phyloP scores from a whole-genome alignment of 2,329 filamentous ascomycete species.

The Penicillium capsulatum region DNA sequence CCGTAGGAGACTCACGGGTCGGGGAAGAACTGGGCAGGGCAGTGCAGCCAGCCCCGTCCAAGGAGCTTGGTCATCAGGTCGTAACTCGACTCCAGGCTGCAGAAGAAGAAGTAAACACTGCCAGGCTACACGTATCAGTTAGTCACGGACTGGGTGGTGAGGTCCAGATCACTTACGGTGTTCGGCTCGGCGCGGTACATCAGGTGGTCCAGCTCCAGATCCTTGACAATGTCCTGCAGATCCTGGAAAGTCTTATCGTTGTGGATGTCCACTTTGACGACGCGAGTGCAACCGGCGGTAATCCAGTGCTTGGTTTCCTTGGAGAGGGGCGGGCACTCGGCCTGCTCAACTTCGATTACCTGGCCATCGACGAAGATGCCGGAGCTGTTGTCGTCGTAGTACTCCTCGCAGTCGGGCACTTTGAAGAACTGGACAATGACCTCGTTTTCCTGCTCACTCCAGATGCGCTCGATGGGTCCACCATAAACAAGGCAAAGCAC shows the following conservation, averaged over 20 bases:
- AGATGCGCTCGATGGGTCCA: slow-evolving; percentile 36
- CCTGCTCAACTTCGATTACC: slow-evolving; percentile 29
- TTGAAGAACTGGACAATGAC: slow-evolving; percentile 38
- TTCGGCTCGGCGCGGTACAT: not conserved
- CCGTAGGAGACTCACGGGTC: slow-evolving; percentile 17
- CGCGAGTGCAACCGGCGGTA: not conserved
- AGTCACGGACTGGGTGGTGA: no score
- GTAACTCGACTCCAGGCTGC: slow-evolving; percentile 6
- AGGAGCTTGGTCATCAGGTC: slow-evolving; percentile 4
- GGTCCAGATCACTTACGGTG: slow-evolving; percentile 2
- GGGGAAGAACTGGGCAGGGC: slow-evolving; percentile 6
- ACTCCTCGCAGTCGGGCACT: slow-evolving; percentile 32
- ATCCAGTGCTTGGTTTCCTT: not conserved
- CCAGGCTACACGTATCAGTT: slow-evolving; percentile 4
- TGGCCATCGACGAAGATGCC: slow-evolving; percentile 35
- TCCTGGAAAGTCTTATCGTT: not conserved
- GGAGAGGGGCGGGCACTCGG: not conserved
- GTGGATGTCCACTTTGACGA: not conserved
- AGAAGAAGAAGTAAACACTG: slow-evolving; percentile 9
- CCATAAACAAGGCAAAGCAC: slow-evolving; percentile 39
- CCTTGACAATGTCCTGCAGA: not conserved
- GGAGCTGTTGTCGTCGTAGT: slow-evolving; percentile 34
- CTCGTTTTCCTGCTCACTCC: slow-evolving; percentile 17
- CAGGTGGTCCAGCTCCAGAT: slow-evolving; percentile 3
- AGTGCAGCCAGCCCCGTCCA: slow-evolving; percentile 7